A percentile compares a stretch with the other conserved stretches of the same genome.
phyloP scores from a whole-genome alignment of 352 stramenopile species.

The Globisporangium sylvaticum region DNA sequence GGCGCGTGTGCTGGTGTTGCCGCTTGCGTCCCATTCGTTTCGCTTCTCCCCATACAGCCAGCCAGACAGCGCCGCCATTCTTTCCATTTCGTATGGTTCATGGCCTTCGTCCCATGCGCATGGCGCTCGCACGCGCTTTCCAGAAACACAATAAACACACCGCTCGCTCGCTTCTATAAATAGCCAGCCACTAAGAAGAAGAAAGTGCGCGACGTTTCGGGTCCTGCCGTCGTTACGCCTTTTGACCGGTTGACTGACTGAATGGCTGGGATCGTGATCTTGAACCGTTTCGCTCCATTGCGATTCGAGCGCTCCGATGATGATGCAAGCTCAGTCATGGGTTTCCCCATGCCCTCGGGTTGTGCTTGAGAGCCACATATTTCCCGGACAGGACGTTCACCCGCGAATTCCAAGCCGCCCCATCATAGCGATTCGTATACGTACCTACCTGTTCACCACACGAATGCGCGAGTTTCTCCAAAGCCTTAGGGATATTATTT shows the following conservation, averaged over 20 bases:
- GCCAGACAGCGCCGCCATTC: background rate
- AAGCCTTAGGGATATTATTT: no score
- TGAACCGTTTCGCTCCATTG: background rate
- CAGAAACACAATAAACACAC: background rate
- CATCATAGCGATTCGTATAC: no score
- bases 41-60: background rate
- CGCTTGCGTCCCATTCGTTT: background rate
- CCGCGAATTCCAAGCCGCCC: no score
- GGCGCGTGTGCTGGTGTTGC: background rate
- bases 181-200: background rate
- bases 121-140: background rate
- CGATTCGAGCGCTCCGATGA: background rate
- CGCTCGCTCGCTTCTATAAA: background rate
- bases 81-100: background rate
- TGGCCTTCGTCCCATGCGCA: background rate
- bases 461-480: no score
- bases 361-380: no score
- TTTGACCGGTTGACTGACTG: background rate
- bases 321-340: background rate
- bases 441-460: no score
- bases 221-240: background rate
- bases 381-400: no score
- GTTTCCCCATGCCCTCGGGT: no score
- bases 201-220: background rate
- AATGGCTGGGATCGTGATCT: background rate